A percentile compares a stretch with the other conserved stretches of the same genome.
These are phyloP conservation scores for Rhododendron henanense DNA, from an alignment of 148 eudicot genomes.

Conservation along the genomic window DNA sequence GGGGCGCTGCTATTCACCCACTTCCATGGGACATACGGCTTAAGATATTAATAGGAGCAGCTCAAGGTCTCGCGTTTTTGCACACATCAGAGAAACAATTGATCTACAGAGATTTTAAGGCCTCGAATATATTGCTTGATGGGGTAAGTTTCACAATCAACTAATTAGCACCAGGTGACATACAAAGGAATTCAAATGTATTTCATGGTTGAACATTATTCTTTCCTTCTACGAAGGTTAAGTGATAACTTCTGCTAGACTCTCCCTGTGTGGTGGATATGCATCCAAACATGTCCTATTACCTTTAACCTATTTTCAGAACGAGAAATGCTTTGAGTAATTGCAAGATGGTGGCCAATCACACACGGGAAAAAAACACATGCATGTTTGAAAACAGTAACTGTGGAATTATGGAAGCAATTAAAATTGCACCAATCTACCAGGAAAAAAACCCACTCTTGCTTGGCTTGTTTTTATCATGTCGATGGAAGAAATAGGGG, in stretches of 20 bases:
- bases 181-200: slow-evolving; percentile 8
- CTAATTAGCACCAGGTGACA: not conserved
- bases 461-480: not conserved
- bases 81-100: slow-evolving; percentile 66
- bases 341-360: not conserved
- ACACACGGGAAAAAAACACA: not conserved
- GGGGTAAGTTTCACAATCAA: slow-evolving; percentile 41
- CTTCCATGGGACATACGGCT: slow-evolving; percentile 79
- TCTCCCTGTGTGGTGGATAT: not conserved
- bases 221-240: not conserved
- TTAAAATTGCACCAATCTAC: not conserved
- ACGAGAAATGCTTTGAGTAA: not conserved
- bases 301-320: not conserved
- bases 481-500: not conserved
- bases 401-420: not conserved
- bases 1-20: slow-evolving; percentile 70
- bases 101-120: slow-evolving; percentile 75
- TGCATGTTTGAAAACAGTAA: not conserved
- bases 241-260: not conserved
- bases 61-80: slow-evolving; percentile 67
- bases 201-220: not conserved
- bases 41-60: slow-evolving; percentile 75
- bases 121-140: slow-evolving; percentile 78
- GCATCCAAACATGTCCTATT: not conserved
- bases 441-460: not conserved